Evolutionary conservation across 2,329 filamentous ascomycete genomes (phyloP).

Genomic region (Allantophomopsis lycopodina): DNA sequence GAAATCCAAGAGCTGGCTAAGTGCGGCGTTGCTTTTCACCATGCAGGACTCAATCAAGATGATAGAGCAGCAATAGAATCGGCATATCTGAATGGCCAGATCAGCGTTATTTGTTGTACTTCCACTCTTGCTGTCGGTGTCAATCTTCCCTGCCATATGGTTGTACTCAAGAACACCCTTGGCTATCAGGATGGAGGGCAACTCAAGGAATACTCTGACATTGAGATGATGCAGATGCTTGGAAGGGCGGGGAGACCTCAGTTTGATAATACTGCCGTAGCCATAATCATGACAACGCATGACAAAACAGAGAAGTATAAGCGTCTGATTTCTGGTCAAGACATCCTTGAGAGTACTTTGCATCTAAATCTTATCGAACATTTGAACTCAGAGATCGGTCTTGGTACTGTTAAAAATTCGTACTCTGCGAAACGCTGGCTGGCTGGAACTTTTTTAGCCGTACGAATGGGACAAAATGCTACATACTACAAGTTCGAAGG

Average conservation of each 20-base stretch:
- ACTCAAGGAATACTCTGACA: conserved; percentile 60
- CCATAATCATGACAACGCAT: conserved; percentile 66
- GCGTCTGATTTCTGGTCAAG: conserved; percentile 57
- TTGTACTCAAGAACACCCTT: conserved; percentile 70
- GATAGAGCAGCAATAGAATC: conserved; percentile 57
- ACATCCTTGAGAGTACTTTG: conserved; percentile 63
- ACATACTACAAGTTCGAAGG: conserved; percentile 53
- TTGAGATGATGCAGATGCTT: conserved; percentile 86
- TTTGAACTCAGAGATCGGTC: conserved; percentile 69
- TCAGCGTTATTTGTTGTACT: conserved; percentile 75
- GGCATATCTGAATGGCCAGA: conserved; percentile 54
- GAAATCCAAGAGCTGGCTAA: conserved; percentile 38
- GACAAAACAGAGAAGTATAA: conserved; percentile 54
- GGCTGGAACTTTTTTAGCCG: conserved; percentile 61
- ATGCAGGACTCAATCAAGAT: conserved; percentile 54
- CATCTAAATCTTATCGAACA: conserved; percentile 73
- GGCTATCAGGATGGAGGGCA: conserved; percentile 44
- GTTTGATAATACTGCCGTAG: conserved; percentile 63
- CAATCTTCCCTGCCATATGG: conserved; percentile 72
- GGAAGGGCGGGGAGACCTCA: conserved; percentile 74
- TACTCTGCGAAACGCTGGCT: conserved; percentile 62
- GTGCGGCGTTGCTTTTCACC: conserved; percentile 65
- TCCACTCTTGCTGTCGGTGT: conserved; percentile 75
- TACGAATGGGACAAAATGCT: conserved; percentile 60
- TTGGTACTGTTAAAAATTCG: conserved; percentile 56